Conservation (phyloP, 805 yeast genomes). For the Candida khao-thaluensis region DNA sequence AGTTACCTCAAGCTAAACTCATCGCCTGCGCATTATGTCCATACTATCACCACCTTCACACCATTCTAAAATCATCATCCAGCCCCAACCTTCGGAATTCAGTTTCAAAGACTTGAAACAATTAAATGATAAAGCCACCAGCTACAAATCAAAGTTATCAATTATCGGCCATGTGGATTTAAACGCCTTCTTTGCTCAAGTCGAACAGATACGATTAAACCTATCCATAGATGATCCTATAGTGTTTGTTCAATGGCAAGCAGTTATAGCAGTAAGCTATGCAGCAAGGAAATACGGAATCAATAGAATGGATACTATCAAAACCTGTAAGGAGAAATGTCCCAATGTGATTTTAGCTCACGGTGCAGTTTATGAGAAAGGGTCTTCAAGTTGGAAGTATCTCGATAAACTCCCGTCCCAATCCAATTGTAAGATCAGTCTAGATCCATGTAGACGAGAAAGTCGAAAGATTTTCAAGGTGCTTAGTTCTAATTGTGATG, state of each 20-base stretch:
- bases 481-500: constrained; percentile 58
- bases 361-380: constrained; percentile 89
- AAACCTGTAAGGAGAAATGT: constrained; percentile 71
- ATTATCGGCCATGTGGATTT: constrained; percentile 85
- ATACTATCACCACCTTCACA: constrained; percentile 2
- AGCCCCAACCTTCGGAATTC: constrained; percentile 35
- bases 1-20: no score
- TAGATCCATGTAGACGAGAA: constrained; percentile 90
- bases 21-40: constrained; percentile 5
- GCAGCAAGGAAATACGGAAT: constrained; percentile 87
- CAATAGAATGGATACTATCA: constrained; percentile 69
- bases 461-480: constrained; percentile 74
- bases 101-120: constrained; percentile 49
- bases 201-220: constrained; percentile 75
- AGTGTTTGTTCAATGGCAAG: constrained; percentile 91
- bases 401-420: constrained; percentile 58
- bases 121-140: constrained; percentile 43
- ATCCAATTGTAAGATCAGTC: constrained; percentile 71
- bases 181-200: constrained; percentile 96
- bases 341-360: constrained; percentile 78
- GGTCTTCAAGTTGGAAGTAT: constrained; percentile 82
- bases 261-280: constrained; percentile 85
- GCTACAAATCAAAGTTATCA: constrained; percentile 68
- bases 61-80: no score
- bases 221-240: constrained; percentile 71